phyloP scores from a whole-genome alignment of 495 filamentous ascomycete species.

The Amniculicola lignicola region DNA sequence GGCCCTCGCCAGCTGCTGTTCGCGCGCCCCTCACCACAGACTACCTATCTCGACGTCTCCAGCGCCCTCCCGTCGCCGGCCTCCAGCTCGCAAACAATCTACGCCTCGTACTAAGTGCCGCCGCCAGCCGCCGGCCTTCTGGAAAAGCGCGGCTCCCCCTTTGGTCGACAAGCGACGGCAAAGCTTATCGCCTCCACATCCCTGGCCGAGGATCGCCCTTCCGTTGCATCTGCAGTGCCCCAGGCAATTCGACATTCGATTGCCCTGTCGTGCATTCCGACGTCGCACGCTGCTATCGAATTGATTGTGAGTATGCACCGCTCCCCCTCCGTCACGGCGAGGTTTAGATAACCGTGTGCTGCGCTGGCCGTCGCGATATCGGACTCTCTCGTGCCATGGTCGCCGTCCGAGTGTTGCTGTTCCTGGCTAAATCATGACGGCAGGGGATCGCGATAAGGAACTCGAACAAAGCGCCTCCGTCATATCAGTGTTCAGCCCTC shows the following conservation, averaged over 20 bases:
- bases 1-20: too few species aligned
- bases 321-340: background rate
- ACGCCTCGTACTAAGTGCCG: conserved; percentile 7
- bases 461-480: conserved; percentile 31
- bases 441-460: conserved; percentile 35
- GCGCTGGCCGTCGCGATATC: too few species aligned
- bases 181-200: conserved; percentile 25
- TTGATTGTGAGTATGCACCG: conserved; percentile 5
- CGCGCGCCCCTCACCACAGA: too few species aligned
- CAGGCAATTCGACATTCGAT: background rate
- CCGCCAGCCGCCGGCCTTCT: conserved; percentile 16
- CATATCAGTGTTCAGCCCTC: conserved; percentile 30
- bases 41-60: too few species aligned
- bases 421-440: conserved; percentile 34
- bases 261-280: conserved; percentile 1
- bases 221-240: conserved; percentile 16
- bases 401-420: conserved; percentile 23
- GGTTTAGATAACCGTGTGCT: background rate
- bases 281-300: conserved; percentile 3
- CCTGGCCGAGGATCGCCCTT: conserved; percentile 8
- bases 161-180: conserved; percentile 4
- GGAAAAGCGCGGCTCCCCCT: conserved; percentile 23
- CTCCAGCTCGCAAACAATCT: background rate
- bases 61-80: background rate
- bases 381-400: too few species aligned